phyloP scores from a whole-genome alignment of 2,329 filamentous ascomycete genomes.

The Plenodomus tracheiphilus region DNA sequence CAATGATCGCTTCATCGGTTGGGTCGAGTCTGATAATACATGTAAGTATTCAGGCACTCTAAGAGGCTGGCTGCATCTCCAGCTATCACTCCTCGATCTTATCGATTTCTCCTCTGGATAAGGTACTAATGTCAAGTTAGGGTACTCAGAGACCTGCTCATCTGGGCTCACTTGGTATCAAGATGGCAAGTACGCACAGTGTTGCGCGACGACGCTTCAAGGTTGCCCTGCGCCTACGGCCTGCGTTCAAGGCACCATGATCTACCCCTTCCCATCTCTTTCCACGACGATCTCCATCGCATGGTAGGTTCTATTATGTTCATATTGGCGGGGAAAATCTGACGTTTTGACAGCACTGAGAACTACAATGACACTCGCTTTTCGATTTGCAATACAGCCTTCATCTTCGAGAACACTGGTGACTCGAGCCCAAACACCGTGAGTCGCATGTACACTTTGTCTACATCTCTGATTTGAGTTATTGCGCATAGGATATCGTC shows the following conservation, averaged over 20 bases:
- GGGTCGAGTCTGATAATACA: conserved; percentile 17
- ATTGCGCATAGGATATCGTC: conserved; percentile 18
- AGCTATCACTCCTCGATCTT: not conserved
- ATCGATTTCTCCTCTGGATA: conserved; percentile 2
- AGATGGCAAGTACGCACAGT: conserved; percentile 34
- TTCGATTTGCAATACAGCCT: conserved; percentile 32
- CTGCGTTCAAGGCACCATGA: conserved; percentile 29
- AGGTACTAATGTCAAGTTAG: conserved; percentile 6
- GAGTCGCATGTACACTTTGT: not conserved
- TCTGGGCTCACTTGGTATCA: conserved; percentile 34
- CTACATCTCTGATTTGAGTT: no score
- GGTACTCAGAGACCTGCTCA: conserved; percentile 26
- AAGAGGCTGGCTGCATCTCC: not conserved
- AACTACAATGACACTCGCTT: conserved; percentile 24
- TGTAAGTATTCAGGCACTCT: conserved; percentile 16
- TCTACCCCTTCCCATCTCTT: conserved; percentile 25
- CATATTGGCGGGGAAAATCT: not conserved
- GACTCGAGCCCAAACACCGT: conserved; percentile 30
- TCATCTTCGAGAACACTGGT: conserved; percentile 34
- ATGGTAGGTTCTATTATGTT: conserved; percentile 19
- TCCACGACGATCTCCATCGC: conserved; percentile 27
- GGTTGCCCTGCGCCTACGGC: conserved; percentile 32
- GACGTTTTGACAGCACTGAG: conserved; percentile 15
- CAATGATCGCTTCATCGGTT: conserved; percentile 30
- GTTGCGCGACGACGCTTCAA: conserved; percentile 27